These are phyloP conservation scores for Nidularia sp. DNA, from an alignment of 768 basidiomycete genomes.

Conservation along the genomic window DNA sequence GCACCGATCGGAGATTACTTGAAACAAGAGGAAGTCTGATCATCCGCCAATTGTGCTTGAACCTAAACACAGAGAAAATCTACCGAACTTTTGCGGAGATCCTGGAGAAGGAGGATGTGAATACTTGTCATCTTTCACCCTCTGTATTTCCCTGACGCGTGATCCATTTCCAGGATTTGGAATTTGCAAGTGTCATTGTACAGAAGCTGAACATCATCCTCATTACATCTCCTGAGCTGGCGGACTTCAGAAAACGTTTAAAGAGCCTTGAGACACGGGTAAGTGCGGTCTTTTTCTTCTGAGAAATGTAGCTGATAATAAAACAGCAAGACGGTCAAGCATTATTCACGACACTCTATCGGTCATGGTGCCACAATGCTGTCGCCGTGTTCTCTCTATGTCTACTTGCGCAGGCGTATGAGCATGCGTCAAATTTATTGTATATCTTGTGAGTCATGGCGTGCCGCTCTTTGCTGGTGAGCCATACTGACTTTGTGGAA, in stretches of 20 bases:
- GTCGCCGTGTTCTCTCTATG: conserved; percentile 96
- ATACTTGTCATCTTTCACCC: conserved; percentile 9
- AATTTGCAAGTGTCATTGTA: conserved; percentile 96
- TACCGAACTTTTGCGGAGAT: conserved; percentile 97
- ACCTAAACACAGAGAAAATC: conserved; percentile 92
- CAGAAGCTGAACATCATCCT: conserved; percentile 96
- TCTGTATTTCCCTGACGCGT: not conserved
- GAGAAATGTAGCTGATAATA: not conserved
- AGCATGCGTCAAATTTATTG: conserved; percentile 94
- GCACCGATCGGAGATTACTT: conserved; percentile 85
- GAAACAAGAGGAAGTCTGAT: conserved; percentile 94
- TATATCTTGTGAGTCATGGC: conserved; percentile 75
- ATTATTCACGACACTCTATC: conserved; percentile 88
- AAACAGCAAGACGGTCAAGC: conserved; percentile 91
- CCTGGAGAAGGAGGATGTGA: conserved; percentile 93
- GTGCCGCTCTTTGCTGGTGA: not conserved
- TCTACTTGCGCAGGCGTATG: conserved; percentile 95
- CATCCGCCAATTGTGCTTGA: conserved; percentile 90
- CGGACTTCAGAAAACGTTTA: conserved; percentile 88
- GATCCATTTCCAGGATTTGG: conserved; percentile 66
- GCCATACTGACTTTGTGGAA: conserved; percentile 21
- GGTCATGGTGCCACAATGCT: conserved; percentile 98
- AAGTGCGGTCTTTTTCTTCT: conserved; percentile 16
- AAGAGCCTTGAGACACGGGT: conserved; percentile 94
- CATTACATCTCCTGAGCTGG: conserved; percentile 93